These are phyloP conservation scores for Wickerhamiella kurtzmanii DNA, from an alignment of 805 yeast genomes.

Conservation along the genomic window DNA sequence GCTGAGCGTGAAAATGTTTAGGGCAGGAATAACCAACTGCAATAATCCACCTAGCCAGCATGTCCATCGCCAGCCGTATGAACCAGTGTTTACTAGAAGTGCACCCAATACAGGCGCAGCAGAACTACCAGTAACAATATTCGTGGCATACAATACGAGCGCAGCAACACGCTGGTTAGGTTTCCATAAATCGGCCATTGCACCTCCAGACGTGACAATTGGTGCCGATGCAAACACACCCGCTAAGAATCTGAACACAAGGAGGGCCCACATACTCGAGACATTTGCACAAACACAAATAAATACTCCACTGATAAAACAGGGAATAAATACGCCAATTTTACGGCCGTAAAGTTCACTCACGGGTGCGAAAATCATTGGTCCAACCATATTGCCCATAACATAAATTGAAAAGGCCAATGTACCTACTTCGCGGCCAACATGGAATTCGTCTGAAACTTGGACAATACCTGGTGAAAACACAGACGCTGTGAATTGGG, in stretches of 20 bases:
- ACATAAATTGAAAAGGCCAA: conserved; percentile 44
- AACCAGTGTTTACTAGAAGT: conserved; percentile 27
- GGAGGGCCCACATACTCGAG: conserved; percentile 30
- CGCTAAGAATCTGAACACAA: conserved; percentile 42
- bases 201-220: conserved; percentile 49
- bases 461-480: conserved; percentile 38
- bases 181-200: conserved; percentile 43
- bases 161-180: conserved; percentile 43
- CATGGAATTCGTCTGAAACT: conserved; percentile 35
- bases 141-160: conserved; percentile 35
- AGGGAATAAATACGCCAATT: conserved; percentile 35
- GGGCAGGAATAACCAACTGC: conserved; percentile 23
- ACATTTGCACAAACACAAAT: conserved; percentile 28
- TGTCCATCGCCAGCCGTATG: conserved; percentile 47
- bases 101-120: conserved; percentile 35
- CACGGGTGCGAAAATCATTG: conserved; percentile 44
- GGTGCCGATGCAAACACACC: conserved; percentile 50
- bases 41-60: conserved; percentile 39
- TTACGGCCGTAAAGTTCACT: conserved; percentile 46
- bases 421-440: conserved; percentile 33
- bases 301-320: conserved; percentile 36
- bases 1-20: conserved; percentile 28
- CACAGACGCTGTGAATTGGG: conserved; percentile 41
- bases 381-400: conserved; percentile 49
- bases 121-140: conserved; percentile 33